phyloP scores from a whole-genome alignment of 2,329 filamentous ascomycete species.

The Neofusicoccum parvum region DNA sequence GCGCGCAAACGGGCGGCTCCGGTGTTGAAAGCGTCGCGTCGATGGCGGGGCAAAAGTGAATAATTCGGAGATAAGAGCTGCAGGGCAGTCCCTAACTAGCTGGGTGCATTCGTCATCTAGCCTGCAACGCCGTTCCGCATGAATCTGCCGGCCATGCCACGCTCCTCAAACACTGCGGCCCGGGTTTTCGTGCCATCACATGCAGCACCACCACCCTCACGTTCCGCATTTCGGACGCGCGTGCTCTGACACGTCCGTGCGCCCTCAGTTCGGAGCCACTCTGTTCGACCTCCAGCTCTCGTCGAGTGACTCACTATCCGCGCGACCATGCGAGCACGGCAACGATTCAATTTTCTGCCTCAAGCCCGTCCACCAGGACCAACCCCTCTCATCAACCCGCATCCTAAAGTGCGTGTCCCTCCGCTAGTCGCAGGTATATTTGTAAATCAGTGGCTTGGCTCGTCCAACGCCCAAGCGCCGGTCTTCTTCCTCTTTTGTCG shows the following conservation, averaged over 20 bases:
- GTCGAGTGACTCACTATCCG: too few species aligned
- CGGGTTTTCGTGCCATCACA: not conserved
- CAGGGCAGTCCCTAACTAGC: not conserved
- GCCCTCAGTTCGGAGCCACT: not conserved
- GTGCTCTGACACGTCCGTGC: not conserved
- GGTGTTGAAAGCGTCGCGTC: not conserved
- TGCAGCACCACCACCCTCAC: not conserved
- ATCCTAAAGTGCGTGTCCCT: too few species aligned
- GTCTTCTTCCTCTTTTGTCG: too few species aligned
- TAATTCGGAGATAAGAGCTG: slow-evolving; percentile 8
- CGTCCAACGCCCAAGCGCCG: too few species aligned
- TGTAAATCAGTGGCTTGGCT: too few species aligned
- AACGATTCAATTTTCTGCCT: too few species aligned
- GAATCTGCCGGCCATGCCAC: not conserved
- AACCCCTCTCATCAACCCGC: too few species aligned
- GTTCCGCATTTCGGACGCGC: not conserved
- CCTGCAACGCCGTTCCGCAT: not conserved
- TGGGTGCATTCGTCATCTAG: not conserved
- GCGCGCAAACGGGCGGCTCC: not conserved
- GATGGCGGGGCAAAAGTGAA: not conserved
- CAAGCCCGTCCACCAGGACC: too few species aligned
- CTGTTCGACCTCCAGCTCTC: too few species aligned
- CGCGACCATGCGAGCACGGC: too few species aligned
- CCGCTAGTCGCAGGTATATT: too few species aligned
- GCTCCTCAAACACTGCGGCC: not conserved